Evolutionary conservation across 148 eudicot genomes (phyloP).

Genomic region (Rhododendron henanense): DNA sequence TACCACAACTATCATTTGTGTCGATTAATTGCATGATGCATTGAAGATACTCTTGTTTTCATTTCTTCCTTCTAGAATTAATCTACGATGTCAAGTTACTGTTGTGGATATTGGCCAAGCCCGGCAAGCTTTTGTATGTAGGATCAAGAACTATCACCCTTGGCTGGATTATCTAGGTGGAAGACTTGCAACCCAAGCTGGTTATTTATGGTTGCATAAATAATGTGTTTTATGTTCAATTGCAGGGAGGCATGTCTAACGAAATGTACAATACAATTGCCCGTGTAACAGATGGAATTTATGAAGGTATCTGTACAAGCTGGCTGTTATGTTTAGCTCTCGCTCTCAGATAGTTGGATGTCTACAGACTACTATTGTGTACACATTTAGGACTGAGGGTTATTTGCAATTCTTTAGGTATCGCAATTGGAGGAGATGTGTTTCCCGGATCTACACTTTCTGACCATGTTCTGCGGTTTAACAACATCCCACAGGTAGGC

Average conservation of each 20-base stretch:
- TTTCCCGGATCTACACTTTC: conserved; percentile 98
- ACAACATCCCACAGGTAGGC: conserved; percentile 93
- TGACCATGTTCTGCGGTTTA: conserved; percentile 92
- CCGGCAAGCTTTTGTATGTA: neutral
- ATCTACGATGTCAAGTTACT: neutral
- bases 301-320: conserved; percentile 63
- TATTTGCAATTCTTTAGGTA: conserved; percentile 41
- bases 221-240: conserved; percentile 9
- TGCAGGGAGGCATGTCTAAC: conserved; percentile 99
- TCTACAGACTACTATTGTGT: neutral
- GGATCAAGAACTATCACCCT: neutral
- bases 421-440: conserved; percentile 98
- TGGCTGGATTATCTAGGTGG: neutral
- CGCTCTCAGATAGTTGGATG: neutral
- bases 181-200: neutral
- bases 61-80: neutral
- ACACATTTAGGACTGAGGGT: neutral
- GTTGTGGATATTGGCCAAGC: neutral
- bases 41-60: neutral
- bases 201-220: neutral
- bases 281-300: conserved; percentile 93
- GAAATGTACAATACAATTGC: conserved; percentile 91
- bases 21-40: neutral
- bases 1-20: neutral
- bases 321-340: neutral